Evolutionary conservation across 139 green algal species (phyloP).

Genomic region (Microglena sp.): DNA sequence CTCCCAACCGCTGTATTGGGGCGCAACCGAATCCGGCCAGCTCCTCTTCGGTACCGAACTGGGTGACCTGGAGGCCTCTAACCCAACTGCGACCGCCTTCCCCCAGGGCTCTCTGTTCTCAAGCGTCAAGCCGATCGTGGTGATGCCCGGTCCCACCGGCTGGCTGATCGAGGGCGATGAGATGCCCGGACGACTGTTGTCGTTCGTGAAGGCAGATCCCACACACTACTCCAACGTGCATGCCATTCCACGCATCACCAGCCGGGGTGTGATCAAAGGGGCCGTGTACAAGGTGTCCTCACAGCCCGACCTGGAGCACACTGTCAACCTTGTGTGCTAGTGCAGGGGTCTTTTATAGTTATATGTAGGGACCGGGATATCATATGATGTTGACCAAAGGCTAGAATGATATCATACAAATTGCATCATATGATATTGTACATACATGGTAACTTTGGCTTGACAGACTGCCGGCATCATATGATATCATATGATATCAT

Average conservation of each 20-base stretch:
- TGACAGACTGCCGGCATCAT: too few relatives aligned
- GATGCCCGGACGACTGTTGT: slow-evolving; percentile 38
- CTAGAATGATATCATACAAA: too few relatives aligned
- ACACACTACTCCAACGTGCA: slow-evolving; percentile 26
- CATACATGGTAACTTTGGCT: too few relatives aligned
- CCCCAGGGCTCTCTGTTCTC: slow-evolving; percentile 21
- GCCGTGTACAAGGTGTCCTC: slow-evolving; percentile 50
- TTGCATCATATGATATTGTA: too few relatives aligned
- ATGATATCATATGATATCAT: too few relatives aligned
- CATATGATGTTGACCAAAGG: too few relatives aligned
- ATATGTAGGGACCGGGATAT: too few relatives aligned
- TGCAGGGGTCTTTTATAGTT: too few relatives aligned
- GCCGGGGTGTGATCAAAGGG: slow-evolving; percentile 40
- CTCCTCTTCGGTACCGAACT: slow-evolving; percentile 47
- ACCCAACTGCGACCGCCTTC: slow-evolving; percentile 56
- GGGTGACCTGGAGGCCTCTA: slow-evolving; percentile 44
- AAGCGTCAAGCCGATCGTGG: slow-evolving; percentile 2
- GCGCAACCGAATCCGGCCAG: slow-evolving; percentile 40
- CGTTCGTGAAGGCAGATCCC: slow-evolving; percentile 31
- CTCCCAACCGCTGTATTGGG: slow-evolving; percentile 54
- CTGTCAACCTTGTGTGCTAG: not conserved
- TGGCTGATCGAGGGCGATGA: slow-evolving; percentile 52
- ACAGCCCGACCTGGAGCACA: slow-evolving; percentile 9
- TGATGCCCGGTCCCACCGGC: slow-evolving; percentile 9
- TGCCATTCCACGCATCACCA: slow-evolving; percentile 52